Evolutionary conservation across 169 alveolate genomes (phyloP).

Genomic region (Plasmodium chabaudi): DNA sequence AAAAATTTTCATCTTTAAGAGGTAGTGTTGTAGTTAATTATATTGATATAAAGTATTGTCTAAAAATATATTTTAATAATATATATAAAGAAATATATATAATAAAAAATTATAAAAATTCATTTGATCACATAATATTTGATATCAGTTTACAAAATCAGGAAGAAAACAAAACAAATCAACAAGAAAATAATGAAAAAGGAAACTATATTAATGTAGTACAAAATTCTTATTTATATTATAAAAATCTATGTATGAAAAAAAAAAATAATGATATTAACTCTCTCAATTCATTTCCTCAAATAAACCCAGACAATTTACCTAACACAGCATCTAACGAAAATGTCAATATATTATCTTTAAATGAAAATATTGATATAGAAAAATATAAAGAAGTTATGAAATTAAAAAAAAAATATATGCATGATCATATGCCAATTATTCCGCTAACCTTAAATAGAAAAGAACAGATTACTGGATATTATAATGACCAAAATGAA

Average conservation of each 20-base stretch:
- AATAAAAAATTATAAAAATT: constrained; percentile 4
- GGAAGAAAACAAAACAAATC: neutral
- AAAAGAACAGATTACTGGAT: constrained; percentile 60
- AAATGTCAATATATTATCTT: constrained; percentile 45
- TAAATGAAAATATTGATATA: constrained; percentile 54
- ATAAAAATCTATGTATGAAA: constrained; percentile 53
- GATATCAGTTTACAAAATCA: constrained; percentile 12
- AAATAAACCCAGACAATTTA: neutral
- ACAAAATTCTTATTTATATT: constrained; percentile 58
- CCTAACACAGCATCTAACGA: constrained; percentile 21
- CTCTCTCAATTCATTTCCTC: neutral
- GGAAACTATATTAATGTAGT: constrained; percentile 54
- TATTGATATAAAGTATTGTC: constrained; percentile 56
- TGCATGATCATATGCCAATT: constrained; percentile 75
- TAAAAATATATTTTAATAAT: constrained; percentile 32
- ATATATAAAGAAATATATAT: constrained; percentile 52
- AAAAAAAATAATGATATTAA: constrained; percentile 18
- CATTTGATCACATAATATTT: constrained; percentile 12
- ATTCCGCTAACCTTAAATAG: constrained; percentile 49
- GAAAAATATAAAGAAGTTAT: constrained; percentile 68
- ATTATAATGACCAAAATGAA: constrained; percentile 31
- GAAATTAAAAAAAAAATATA: constrained; percentile 60
- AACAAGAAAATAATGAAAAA: neutral
- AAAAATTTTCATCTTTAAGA: constrained; percentile 47
- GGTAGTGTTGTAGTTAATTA: constrained; percentile 70